Base-by-base conservation (phyloP, 768 basidiomycete genomes). In the Boletus insuetus region DNA sequence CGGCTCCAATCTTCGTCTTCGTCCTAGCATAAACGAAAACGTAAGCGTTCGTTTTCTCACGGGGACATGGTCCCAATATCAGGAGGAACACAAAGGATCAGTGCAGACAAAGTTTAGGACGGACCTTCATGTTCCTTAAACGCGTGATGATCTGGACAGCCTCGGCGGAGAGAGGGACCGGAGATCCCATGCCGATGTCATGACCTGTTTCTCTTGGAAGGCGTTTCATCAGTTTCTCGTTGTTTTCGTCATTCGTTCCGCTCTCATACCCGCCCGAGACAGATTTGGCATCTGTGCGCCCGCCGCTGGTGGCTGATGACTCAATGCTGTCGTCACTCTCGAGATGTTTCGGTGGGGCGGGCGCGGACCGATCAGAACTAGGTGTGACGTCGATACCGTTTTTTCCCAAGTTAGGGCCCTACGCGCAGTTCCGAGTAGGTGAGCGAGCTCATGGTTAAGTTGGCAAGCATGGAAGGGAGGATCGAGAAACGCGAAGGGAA, bases 1-100 rank as follows among this genome's bases (percentile, higher is more conserved):
- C 92, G 82, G 54, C 89, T 83, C 88, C 87, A 92, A 62, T 94
- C 91, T 66, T 95, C 92, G 53, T 84, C 81, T 72, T 90, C 87
- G 64, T 95, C 92, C 87, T 91, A 51, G 17, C 7, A 51, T 45
- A 44, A 54, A 49, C 19, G 34, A 11, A 24, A 44, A 55, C 31
- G 46, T 59, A 53, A 65, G 49, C 6, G 8, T 17, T 3, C 34
- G 6, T 46, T 46, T 20, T 46, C 34, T 20, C 22, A 34, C 55
- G 48, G 9, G 38, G 29, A 51, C 17, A 38, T n/a, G 16, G 34
- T 53, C 46, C 49, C 22, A 13, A 52, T 29, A n/a, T 24, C 3
- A 17, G 49, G n/a, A 48, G 34, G 10, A 22, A 39, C n/a, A 17
- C 29, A 51, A 48, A 40, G 1, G 8, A 53, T 16, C 26, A 37